Evolutionary conservation across 345 rosid species (phyloP).

Genomic region (Eucalyptus erythrocorys): DNA sequence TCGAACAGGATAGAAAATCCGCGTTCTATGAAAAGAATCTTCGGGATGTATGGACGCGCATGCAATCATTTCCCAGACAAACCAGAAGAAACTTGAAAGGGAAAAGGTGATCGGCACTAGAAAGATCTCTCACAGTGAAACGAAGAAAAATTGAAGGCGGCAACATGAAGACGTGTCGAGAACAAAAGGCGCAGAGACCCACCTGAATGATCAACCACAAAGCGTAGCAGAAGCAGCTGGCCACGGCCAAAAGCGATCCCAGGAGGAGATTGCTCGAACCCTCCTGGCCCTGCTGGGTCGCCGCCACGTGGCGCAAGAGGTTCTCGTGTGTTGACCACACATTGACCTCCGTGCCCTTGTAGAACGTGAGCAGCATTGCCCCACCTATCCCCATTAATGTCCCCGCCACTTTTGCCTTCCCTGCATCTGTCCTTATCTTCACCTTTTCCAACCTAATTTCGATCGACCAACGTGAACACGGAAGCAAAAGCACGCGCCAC

Average conservation of each 20-base stretch:
- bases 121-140: background rate
- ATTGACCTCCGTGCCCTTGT: slow-evolving; percentile 34
- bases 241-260: slow-evolving; percentile 8
- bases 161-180: background rate
- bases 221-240: slow-evolving; percentile 9
- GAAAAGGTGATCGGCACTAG: background rate
- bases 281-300: background rate
- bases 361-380: slow-evolving; percentile 89
- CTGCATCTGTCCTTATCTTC: slow-evolving; percentile 32
- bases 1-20: background rate
- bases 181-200: background rate
- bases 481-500: background rate
- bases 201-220: slow-evolving; percentile 32
- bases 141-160: background rate
- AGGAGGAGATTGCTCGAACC: background rate
- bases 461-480: background rate
- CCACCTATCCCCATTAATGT: slow-evolving; percentile 64
- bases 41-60: background rate
- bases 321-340: background rate
- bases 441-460: slow-evolving; percentile 56
- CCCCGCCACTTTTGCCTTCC: slow-evolving; percentile 66
- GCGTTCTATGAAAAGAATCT: background rate
- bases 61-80: background rate
- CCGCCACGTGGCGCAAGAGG: background rate
- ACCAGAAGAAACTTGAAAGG: background rate